These are phyloP conservation scores for Candida succiphila DNA, from an alignment of 805 yeast species.

Conservation along the genomic window DNA sequence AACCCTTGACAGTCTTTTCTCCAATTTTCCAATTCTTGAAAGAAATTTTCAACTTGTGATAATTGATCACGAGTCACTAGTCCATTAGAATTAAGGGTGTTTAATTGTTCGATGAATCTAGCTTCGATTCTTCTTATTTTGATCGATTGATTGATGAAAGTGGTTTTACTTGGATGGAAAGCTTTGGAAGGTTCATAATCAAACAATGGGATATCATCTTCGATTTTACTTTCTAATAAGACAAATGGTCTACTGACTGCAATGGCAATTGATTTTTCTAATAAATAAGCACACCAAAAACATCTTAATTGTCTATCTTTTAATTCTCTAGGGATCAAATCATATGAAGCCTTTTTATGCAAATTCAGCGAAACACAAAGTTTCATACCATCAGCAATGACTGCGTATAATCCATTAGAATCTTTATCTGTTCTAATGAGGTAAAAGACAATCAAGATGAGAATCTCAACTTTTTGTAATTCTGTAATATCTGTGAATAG, in stretches of 20 bases:
- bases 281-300: slow-evolving; percentile 56
- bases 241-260: slow-evolving; percentile 52
- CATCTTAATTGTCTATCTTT: slow-evolving; percentile 36
- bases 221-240: slow-evolving; percentile 41
- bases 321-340: slow-evolving; percentile 13
- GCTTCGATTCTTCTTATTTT: slow-evolving; percentile 51
- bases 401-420: slow-evolving; percentile 40
- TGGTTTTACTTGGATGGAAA: slow-evolving; percentile 23
- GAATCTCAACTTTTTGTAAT: slow-evolving; percentile 40
- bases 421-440: slow-evolving; percentile 54
- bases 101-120: slow-evolving; percentile 42
- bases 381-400: slow-evolving; percentile 42
- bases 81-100: slow-evolving; percentile 23
- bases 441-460: slow-evolving; percentile 42
- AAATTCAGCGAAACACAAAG: slow-evolving; percentile 28
- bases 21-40: slow-evolving; percentile 50
- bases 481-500: slow-evolving; percentile 29
- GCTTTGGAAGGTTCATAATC: slow-evolving; percentile 31
- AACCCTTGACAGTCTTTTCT: slow-evolving; percentile 40
- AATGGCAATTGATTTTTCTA: slow-evolving; percentile 52
- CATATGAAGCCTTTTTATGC: slow-evolving; percentile 27
- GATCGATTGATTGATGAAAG: slow-evolving; percentile 47
- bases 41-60: slow-evolving; percentile 39
- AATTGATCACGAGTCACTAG: slow-evolving; percentile 28
- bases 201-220: slow-evolving; percentile 38